Conservation (phyloP, 2,329 filamentous ascomycete species). For the Colletotrichum acutatum region DNA sequence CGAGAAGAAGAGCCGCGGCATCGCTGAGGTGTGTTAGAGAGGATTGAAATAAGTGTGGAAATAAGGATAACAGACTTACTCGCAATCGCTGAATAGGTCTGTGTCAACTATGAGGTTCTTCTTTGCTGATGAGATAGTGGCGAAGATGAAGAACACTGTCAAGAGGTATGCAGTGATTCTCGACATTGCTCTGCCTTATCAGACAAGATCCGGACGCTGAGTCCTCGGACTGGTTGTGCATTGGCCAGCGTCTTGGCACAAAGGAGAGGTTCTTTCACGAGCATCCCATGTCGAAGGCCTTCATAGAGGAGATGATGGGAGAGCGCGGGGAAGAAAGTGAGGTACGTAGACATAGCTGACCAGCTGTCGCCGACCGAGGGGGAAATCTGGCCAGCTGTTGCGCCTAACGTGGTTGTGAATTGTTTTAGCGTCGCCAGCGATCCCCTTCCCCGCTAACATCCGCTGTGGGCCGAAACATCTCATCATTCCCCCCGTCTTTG, state of each 20-base stretch:
- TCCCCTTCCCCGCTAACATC: not conserved
- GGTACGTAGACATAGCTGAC: not conserved
- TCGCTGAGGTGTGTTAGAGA: slow-evolving; percentile 45
- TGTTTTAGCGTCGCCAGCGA: not conserved
- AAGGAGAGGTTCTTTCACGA: not conserved
- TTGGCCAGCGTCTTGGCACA: not conserved
- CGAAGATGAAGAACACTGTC: not conserved
- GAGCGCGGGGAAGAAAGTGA: not conserved
- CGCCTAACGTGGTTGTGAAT: too few species aligned
- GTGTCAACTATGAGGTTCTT: slow-evolving; percentile 58
- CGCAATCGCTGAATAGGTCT: slow-evolving; percentile 58
- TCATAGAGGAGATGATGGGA: not conserved
- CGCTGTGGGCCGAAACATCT: not conserved
- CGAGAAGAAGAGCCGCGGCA: slow-evolving; percentile 53
- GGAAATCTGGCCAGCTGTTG: not conserved
- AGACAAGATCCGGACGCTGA: not conserved
- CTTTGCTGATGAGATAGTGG: not conserved
- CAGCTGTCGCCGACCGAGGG: not conserved
- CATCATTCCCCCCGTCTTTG: too few species aligned
- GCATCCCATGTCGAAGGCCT: not conserved
- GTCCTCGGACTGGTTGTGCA: not conserved
- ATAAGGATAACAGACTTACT: slow-evolving; percentile 43
- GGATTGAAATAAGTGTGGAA: not conserved
- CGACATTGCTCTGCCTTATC: not conserved
- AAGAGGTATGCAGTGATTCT: not conserved